Evolutionary conservation across 305 asterid species (phyloP).

Genomic region (Nicotiana rustica): DNA sequence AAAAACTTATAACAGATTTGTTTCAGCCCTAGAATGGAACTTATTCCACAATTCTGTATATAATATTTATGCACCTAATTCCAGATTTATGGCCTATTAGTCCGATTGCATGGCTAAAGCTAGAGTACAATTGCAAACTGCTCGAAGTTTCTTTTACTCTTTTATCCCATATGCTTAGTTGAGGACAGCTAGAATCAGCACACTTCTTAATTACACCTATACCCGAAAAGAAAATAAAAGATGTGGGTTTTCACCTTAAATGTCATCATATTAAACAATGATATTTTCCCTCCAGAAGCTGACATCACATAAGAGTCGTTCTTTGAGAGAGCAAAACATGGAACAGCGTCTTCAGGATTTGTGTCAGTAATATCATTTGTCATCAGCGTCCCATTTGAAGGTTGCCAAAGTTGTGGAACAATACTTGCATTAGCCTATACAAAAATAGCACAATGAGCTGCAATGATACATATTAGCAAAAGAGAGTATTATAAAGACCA

Average conservation of each 20-base stretch:
- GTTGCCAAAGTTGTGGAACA: constrained; percentile 64
- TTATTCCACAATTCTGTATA: background rate
- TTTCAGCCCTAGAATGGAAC: too few species aligned
- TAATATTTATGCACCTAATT: constrained; percentile 27
- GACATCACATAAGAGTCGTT: constrained; percentile 75
- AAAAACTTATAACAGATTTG: background rate
- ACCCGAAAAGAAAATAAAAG: background rate
- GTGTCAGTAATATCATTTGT: constrained; percentile 63
- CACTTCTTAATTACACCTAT: background rate
- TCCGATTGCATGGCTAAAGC: background rate
- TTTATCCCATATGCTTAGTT: constrained; percentile 20
- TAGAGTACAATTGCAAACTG: constrained; percentile 12
- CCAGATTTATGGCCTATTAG: constrained; percentile 13
- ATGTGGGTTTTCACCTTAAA: constrained; percentile 53
- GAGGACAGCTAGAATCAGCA: constrained; percentile 16
- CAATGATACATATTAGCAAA: constrained; percentile 27
- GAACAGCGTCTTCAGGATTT: constrained; percentile 63
- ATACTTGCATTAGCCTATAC: constrained; percentile 63
- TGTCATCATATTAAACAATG: constrained; percentile 71
- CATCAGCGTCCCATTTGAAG: constrained; percentile 68
- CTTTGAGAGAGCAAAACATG: constrained; percentile 79
- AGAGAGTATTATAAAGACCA: constrained; percentile 20
- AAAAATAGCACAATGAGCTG: constrained; percentile 32
- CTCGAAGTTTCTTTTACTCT: constrained; percentile 24
- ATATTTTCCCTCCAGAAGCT: constrained; percentile 72